A percentile compares a stretch with the other conserved stretches of the same genome.
Conservation (phyloP, 2,329 filamentous ascomycete genomes). For the Fusarium humuli region DNA sequence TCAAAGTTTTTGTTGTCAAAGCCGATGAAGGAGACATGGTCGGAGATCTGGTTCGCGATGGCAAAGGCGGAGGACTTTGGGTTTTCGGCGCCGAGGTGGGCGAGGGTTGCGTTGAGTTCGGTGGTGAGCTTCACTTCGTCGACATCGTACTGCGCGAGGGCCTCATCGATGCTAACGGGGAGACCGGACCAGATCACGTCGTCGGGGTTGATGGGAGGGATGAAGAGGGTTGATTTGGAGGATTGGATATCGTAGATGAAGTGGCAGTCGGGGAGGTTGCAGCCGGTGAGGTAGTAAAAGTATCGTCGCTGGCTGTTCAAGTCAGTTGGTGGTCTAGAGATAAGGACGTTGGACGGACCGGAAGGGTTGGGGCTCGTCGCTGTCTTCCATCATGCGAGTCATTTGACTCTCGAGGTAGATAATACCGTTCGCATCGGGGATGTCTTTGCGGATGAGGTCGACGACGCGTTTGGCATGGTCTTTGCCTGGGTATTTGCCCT, state of each 20-base stretch:
- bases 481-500: slow-evolving; percentile 84
- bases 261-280: slow-evolving; percentile 80
- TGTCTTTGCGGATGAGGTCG: slow-evolving; percentile 76
- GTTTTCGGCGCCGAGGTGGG: slow-evolving; percentile 59
- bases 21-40: slow-evolving; percentile 75
- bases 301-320: slow-evolving; percentile 80
- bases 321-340: slow-evolving; percentile 1
- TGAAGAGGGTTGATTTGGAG: slow-evolving; percentile 84
- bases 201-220: slow-evolving; percentile 88
- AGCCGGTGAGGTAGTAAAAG: slow-evolving; percentile 96
- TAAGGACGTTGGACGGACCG: slow-evolving; percentile 61
- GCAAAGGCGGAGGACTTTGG: slow-evolving; percentile 71
- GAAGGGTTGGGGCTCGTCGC: slow-evolving; percentile 84
- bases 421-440: slow-evolving; percentile 73
- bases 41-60: slow-evolving; percentile 81
- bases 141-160: slow-evolving; percentile 80
- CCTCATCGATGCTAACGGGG: slow-evolving; percentile 81
- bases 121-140: slow-evolving; percentile 79
- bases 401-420: slow-evolving; percentile 91
- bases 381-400: slow-evolving; percentile 87
- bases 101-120: slow-evolving; percentile 80
- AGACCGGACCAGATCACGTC: slow-evolving; percentile 94
- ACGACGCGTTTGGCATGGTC: slow-evolving; percentile 86
- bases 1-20: slow-evolving; percentile 73
- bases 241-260: slow-evolving; percentile 83